Evolutionary conservation across 805 yeast species (phyloP), one percentile per base, ranked within the genome.

Genomic region (Ogataea chonburiensis): DNA sequence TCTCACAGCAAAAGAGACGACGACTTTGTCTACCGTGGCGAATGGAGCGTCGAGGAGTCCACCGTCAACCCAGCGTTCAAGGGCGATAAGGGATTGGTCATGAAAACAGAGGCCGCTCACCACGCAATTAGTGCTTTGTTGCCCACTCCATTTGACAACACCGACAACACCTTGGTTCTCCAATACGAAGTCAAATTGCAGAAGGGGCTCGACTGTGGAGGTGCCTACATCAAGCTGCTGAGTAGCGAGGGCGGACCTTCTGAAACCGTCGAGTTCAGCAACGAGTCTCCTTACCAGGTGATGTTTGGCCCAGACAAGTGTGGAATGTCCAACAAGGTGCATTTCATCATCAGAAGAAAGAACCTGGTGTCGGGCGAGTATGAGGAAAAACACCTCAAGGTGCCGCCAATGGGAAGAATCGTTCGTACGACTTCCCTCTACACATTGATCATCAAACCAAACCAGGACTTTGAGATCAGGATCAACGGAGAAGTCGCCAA

Each of bases 281-380:
- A 75, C 42, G 77, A 70, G 17, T 72, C 94, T 3, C 85, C 88
- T 2, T 86, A 82, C 63, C 87, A 83, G 60, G 64, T 89, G 46
- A 83, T 89, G 91, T 89, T 89, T 66, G 97, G 97, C 14, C 97
- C 97, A 28, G 97, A 89, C 62, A 77, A 74, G 58, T 89, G 97
- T 64, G 95, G 95, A 3, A 56, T 77, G 35, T 73, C 81, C 28
- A 85, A 87, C 64, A 83, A 79, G 60, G 80, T 89, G 21, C 95
- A 85, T 54, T 76, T 88, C 47, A 84, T 87, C 38, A 52, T 87
- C 42, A 74, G 71, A 39, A 72, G 84, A 50, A 68, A 70, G 50
- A 72, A 75, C 56, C 79, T 77, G 28, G 42, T 52, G 17, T 68
- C 77, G 17, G 79, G 77, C 5, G 70, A 66, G 42, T 67, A 69